phyloP scores from a whole-genome alignment of 2,329 filamentous ascomycete genomes.

The Neurospora crassa region DNA sequence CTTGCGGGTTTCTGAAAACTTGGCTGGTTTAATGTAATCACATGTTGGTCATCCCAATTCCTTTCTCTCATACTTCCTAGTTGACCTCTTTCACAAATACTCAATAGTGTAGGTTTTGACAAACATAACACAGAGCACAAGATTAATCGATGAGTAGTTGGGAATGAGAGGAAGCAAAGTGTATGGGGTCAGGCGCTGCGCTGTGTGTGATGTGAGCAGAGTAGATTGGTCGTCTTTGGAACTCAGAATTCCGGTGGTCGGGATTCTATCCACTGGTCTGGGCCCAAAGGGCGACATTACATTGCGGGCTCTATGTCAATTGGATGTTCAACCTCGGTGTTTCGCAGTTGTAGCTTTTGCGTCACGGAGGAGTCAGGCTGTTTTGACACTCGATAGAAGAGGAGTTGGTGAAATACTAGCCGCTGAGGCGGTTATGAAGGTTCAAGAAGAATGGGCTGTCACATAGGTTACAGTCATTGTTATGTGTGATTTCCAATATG shows the following conservation, averaged over 20 bases:
- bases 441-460: neutral
- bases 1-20: neutral
- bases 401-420: neutral
- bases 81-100: neutral
- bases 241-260: too few species aligned
- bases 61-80: neutral
- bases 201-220: neutral
- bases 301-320: neutral
- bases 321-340: neutral
- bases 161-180: neutral
- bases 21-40: neutral
- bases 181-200: neutral
- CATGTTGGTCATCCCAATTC: neutral
- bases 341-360: neutral
- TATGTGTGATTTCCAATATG: neutral
- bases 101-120: neutral
- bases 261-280: neutral
- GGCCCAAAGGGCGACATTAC: neutral
- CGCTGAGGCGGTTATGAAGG: neutral
- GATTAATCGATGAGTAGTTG: neutral
- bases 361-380: neutral
- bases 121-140: neutral
- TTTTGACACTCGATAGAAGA: neutral
- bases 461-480: neutral
- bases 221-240: neutral